These are phyloP conservation scores for Boechera retrofracta DNA, from an alignment of 345 rosid species.

Conservation along the genomic window DNA sequence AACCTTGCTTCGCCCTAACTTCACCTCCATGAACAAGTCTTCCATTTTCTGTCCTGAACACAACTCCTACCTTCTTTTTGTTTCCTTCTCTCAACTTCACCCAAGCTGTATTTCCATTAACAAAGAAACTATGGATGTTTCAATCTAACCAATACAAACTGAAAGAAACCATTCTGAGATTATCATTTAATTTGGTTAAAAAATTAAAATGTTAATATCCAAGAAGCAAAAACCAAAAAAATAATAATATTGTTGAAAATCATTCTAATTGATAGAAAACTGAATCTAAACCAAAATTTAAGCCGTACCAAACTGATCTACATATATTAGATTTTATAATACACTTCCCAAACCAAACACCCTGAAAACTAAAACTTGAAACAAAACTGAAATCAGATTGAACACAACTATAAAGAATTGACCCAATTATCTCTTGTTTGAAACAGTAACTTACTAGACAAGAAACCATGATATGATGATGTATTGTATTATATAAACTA, in stretches of 20 bases:
- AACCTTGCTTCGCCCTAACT: conserved; percentile 58
- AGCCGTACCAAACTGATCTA: neutral
- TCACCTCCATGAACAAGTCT: conserved; percentile 54
- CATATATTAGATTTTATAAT: neutral
- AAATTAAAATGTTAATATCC: neutral
- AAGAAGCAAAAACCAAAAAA: neutral
- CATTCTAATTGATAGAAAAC: neutral
- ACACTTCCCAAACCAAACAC: neutral
- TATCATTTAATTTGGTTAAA: neutral
- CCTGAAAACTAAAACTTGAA: neutral
- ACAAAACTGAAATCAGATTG: neutral
- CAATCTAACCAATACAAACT: neutral
- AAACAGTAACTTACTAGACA: conserved; percentile 2
- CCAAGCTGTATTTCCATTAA: conserved; percentile 60
- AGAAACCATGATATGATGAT: conserved; percentile 26
- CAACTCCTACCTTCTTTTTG: conserved; percentile 51
- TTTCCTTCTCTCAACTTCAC: conserved; percentile 56
- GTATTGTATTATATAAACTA: neutral
- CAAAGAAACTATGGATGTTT: neutral
- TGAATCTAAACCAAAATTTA: neutral
- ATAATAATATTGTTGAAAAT: neutral
- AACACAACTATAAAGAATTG: neutral
- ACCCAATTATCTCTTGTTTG: neutral
- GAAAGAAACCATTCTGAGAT: neutral
- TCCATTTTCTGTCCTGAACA: conserved; percentile 51